Evolutionary conservation across 192 early-diverging fungal species (phyloP).

Genomic region (Podila clonocystis): DNA sequence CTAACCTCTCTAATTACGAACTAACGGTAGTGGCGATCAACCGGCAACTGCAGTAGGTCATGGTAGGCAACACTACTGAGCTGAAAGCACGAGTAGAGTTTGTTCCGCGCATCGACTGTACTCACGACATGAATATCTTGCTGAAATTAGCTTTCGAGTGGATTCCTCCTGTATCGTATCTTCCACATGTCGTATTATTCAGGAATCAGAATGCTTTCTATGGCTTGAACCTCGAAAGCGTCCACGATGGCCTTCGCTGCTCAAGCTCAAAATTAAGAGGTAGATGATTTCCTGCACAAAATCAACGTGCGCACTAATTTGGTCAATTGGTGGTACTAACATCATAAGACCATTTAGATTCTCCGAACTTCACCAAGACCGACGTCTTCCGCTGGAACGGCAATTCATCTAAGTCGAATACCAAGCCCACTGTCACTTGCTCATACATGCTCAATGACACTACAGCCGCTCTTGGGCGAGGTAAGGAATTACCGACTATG

Average conservation of each 20-base stretch:
- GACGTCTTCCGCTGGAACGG: neutral
- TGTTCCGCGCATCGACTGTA: no score
- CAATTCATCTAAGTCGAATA: neutral
- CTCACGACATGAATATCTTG: no score
- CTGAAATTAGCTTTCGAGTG: neutral
- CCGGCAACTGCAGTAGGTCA: neutral
- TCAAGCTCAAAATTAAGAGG: conserved; percentile 3
- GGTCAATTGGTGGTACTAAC: no score
- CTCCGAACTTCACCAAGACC: neutral
- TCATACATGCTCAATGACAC: conserved; percentile 63
- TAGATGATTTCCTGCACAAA: no score
- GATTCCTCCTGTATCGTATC: neutral
- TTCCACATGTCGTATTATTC: neutral
- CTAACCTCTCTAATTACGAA: neutral
- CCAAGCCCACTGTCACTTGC: conserved; percentile 41
- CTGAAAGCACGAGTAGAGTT: neutral
- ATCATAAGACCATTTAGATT: neutral
- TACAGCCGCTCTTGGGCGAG: conserved; percentile 72
- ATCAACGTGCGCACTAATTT: no score
- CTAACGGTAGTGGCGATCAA: neutral
- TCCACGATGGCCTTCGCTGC: conserved; percentile 10
- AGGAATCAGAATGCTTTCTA: neutral
- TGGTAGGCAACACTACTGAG: neutral
- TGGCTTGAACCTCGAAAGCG: neutral
- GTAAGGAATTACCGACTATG: conserved; percentile 48